Evolutionary conservation across 2,329 filamentous ascomycete genomes (phyloP), one percentile per base, ranked within the genome.

Genomic region (Trichophyton schoenleinii): DNA sequence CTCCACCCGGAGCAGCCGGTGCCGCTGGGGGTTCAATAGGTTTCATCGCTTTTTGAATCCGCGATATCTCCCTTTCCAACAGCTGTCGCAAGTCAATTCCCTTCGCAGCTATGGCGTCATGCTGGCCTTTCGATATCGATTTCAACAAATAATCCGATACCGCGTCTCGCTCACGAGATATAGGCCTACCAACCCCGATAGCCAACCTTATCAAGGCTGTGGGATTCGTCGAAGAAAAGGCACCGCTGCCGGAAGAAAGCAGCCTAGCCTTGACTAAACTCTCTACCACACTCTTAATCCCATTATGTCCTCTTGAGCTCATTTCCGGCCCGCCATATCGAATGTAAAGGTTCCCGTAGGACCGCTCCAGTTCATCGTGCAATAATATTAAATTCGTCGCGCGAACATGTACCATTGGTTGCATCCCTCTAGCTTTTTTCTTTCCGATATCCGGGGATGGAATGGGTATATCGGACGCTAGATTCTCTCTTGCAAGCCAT

Each of bases 141-240:
- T 79, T 79, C 66, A 97, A 75, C 49, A 97, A 91, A 76, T 92
- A 95, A 25, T 83, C 77, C 49, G 86, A 83, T 8, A 97, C 91
- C 1, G 82, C 83, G 44, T 77, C 75, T 22, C 79, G 77, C 58
- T 89, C 85, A 64, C 91, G 80, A 64, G 81, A 86, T 53, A 76
- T 78, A 0, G 92, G 92, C 53, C 94, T 78, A n/a, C 89, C 91
- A 75, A 97, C 96, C 0, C 94, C 94, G 11, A 97, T 77, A 0
- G 88, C 86, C 58, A 97, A 83, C 62, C 88, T 79, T 68, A 81
- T 72, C 66, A 80, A 77, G 1, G 34, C 58, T 5, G 38, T 65
- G 64, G 61, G 71, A 67, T 59, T 69, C 66, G 64, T 73, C 76
- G 70, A 79, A 80, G 59, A 79, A 62, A 31, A 75, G 72, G 66